phyloP scores from a whole-genome alignment of 208 protist species.

The Trypanosomatidae sp. region DNA sequence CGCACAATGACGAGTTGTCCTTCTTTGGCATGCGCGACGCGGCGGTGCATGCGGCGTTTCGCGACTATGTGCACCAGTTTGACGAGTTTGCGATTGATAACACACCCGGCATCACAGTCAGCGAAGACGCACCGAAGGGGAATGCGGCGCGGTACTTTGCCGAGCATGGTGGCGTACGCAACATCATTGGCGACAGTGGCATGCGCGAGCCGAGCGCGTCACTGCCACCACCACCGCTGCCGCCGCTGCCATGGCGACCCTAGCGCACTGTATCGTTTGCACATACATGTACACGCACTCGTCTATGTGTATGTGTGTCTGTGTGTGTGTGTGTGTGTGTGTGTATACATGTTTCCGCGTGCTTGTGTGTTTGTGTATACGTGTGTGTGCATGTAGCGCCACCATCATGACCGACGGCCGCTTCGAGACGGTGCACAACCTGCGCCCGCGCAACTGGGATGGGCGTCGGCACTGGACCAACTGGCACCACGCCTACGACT shows the following conservation, averaged over 20 bases:
- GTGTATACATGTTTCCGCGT: neutral
- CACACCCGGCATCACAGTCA: conserved; percentile 54
- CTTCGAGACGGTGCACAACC: conserved; percentile 82
- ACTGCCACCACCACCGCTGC: too few relatives aligned
- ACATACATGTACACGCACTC: too few relatives aligned
- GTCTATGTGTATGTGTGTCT: too few relatives aligned
- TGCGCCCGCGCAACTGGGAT: conserved; percentile 86
- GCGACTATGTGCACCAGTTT: conserved; percentile 82
- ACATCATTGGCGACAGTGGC: neutral
- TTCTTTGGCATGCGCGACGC: conserved; percentile 84
- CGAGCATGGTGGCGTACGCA: too few relatives aligned
- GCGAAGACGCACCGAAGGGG: neutral
- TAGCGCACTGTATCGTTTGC: too few relatives aligned
- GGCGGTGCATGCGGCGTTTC: conserved; percentile 66
- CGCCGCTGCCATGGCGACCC: too few relatives aligned
- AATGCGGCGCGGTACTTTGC: too few relatives aligned
- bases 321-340: too few relatives aligned
- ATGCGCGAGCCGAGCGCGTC: too few relatives aligned
- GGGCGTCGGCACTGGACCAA: conserved; percentile 84
- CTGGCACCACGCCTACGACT: conserved; percentile 86
- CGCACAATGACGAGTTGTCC: conserved; percentile 78
- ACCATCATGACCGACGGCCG: conserved; percentile 75
- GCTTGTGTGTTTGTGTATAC: neutral
- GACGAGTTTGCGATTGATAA: conserved; percentile 85
- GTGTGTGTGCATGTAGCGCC: neutral